A percentile compares a stretch with the other conserved stretches of the same genome.
These are phyloP conservation scores for Hypoxylon rickii DNA, from an alignment of 495 filamentous ascomycete species.

Conservation along the genomic window DNA sequence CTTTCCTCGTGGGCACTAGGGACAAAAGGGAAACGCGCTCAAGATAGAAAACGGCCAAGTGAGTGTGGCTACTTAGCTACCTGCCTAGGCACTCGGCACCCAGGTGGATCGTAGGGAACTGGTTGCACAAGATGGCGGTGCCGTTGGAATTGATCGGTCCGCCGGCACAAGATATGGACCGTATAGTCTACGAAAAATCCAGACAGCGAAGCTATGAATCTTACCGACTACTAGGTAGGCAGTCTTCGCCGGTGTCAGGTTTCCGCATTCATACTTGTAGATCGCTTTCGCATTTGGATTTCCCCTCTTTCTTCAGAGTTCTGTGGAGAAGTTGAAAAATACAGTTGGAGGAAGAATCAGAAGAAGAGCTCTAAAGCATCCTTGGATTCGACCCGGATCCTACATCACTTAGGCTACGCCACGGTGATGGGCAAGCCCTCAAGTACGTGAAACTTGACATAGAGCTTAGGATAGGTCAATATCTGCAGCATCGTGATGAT, in stretches of 20 bases:
- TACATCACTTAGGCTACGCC: conserved; percentile 4
- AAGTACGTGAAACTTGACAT: conserved; percentile 4
- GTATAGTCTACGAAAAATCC: conserved; percentile 1
- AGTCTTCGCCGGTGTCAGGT: not conserved
- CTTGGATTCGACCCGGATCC: not conserved
- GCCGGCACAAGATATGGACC: conserved; percentile 1
- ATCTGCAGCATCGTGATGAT: conserved; percentile 11
- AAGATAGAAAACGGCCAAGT: too few relatives aligned
- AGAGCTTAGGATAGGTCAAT: conserved; percentile 20
- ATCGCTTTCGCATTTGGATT: conserved; percentile 7
- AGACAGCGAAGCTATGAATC: not conserved
- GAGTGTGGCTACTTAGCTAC: too few relatives aligned
- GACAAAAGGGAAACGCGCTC: too few relatives aligned
- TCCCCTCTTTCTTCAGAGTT: conserved; percentile 3
- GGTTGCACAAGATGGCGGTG: not conserved
- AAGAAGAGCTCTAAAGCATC: conserved; percentile 9
- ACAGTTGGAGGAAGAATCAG: conserved; percentile 9
- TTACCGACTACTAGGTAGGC: not conserved
- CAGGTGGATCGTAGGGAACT: not conserved
- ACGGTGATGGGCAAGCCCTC: conserved; percentile 10
- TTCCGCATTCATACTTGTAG: conserved; percentile 3
- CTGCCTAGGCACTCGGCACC: not conserved
- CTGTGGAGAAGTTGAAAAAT: conserved; percentile 31
- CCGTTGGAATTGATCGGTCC: not conserved
- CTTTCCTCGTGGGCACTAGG: not conserved